Evolutionary conservation across 2,329 filamentous ascomycete genomes (phyloP).

Genomic region (Apiospora phragmitis): DNA sequence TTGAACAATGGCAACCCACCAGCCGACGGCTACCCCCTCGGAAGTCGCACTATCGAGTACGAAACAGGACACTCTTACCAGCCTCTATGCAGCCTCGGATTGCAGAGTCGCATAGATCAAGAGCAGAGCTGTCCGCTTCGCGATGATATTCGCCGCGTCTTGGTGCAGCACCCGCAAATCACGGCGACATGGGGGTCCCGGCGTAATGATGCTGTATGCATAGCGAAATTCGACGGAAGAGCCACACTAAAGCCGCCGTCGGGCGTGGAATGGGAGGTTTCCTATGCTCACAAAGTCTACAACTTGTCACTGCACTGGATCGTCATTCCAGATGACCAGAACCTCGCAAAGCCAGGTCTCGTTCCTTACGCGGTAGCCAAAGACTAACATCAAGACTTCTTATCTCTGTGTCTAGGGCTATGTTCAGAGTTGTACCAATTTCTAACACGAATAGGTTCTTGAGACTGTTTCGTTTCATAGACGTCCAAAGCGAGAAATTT

Average conservation of each 20-base stretch:
- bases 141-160: not conserved
- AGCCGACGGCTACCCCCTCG: too few relatives aligned
- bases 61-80: not conserved
- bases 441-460: too few relatives aligned
- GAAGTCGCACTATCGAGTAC: not conserved
- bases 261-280: not conserved
- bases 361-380: not conserved
- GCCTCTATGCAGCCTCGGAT: not conserved
- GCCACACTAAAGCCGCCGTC: too few relatives aligned
- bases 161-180: not conserved
- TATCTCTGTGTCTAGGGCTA: not conserved
- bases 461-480: too few relatives aligned
- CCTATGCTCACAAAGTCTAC: not conserved
- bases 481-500: too few relatives aligned
- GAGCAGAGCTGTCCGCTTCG: not conserved
- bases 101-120: not conserved
- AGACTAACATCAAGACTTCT: not conserved
- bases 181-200: too few relatives aligned
- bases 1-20: not conserved
- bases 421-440: not conserved
- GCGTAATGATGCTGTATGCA: too few relatives aligned
- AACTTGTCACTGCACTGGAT: not conserved
- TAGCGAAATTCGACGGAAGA: too few relatives aligned
- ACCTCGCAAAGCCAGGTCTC: not conserved
- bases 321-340: not conserved